Percentiles rank a stretch among this genome's conserved stretches.
Evolutionary conservation across 2,329 filamentous ascomycete genomes (phyloP).

Genomic region (Thielaviopsis ethacetica): DNA sequence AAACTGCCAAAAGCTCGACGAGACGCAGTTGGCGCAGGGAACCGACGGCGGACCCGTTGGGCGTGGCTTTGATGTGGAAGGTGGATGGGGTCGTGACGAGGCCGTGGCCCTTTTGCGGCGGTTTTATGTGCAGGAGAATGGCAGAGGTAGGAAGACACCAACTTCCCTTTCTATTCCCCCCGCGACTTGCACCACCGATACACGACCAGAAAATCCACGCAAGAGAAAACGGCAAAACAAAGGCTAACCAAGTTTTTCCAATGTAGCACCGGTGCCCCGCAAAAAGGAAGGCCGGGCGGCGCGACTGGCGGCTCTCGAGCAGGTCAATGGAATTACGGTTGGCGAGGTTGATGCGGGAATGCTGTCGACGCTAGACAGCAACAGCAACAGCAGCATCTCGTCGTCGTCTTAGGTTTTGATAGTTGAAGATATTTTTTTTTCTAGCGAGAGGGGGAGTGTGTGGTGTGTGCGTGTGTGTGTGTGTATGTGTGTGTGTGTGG

Average conservation of each 20-base stretch:
- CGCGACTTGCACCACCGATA: neutral
- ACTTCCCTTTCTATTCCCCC: neutral
- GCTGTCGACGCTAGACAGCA: conserved; percentile 8
- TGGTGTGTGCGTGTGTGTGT: too few species aligned
- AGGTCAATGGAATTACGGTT: conserved; percentile 11
- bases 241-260: neutral
- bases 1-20: conserved; percentile 11
- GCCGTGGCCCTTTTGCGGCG: conserved; percentile 81
- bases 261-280: conserved; percentile 12
- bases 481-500: too few species aligned
- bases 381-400: neutral
- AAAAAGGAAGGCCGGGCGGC: conserved; percentile 13
- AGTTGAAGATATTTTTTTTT: neutral
- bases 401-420: neutral
- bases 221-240: neutral
- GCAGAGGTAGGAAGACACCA: conserved; percentile 47
- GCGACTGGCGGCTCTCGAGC: conserved; percentile 12
- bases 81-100: conserved; percentile 78
- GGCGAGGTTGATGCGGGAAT: conserved; percentile 11
- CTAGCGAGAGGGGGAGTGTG: neutral
- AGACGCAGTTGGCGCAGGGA: conserved; percentile 9
- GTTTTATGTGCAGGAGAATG: conserved; percentile 97
- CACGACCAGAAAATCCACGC: neutral
- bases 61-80: conserved; percentile 63
- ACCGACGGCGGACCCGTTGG: conserved; percentile 56